phyloP scores from a whole-genome alignment of 352 stramenopile species.

The Discostella stelligera region DNA sequence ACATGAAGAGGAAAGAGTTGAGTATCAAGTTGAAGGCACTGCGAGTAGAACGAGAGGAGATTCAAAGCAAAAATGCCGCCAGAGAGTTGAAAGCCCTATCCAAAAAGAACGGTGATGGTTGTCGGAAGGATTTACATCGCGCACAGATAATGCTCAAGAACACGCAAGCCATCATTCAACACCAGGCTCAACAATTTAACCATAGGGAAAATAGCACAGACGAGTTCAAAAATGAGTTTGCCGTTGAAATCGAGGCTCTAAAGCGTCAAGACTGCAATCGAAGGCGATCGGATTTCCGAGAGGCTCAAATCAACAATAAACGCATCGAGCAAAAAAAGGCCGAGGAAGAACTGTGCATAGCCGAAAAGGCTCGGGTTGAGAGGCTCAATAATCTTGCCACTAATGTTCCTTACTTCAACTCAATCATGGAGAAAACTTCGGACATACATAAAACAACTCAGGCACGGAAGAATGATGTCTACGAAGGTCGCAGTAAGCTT shows the following conservation, averaged over 20 bases:
- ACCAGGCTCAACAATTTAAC: constrained; percentile 8
- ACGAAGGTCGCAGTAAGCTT: constrained; percentile 23
- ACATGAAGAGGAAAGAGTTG: constrained; percentile 38
- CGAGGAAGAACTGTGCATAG: constrained; percentile 23
- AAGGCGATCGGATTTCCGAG: constrained; percentile 15
- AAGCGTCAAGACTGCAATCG: constrained; percentile 25
- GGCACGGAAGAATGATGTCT: constrained; percentile 53
- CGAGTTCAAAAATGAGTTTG: constrained; percentile 20
- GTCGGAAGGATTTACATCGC: constrained; percentile 18
- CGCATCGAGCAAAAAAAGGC: constrained; percentile 9
- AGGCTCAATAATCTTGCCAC: constrained; percentile 42
- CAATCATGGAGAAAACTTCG: constrained; percentile 25
- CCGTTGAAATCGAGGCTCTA: constrained; percentile 14
- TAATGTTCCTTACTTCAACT: constrained; percentile 50
- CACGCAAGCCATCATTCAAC: constrained; percentile 26
- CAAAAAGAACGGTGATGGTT: not conserved
- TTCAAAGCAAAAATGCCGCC: constrained; percentile 6
- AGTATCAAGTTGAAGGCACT: constrained; percentile 17
- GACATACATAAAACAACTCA: constrained; percentile 58
- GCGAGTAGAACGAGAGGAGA: constrained; percentile 26
- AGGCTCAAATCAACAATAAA: constrained; percentile 29
- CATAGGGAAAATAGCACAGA: constrained; percentile 12
- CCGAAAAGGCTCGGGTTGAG: constrained; percentile 31
- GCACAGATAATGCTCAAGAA: constrained; percentile 17
- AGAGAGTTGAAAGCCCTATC: constrained; percentile 7